Evolutionary conservation across 73 alveolate species (phyloP), one percentile per base, ranked within the genome.

Genomic region (Diophrys sp.): DNA sequence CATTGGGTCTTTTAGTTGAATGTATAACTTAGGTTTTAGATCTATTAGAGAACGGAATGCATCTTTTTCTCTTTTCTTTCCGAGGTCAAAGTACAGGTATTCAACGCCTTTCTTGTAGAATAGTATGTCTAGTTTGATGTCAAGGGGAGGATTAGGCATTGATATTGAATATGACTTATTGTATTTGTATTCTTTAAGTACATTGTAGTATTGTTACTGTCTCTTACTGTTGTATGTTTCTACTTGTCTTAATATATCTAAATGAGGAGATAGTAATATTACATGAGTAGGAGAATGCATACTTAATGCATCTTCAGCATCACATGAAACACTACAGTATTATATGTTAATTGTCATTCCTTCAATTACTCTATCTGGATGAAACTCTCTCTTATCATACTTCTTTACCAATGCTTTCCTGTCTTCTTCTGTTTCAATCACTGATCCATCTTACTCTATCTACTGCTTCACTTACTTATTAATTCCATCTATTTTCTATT

Each of bases 101-200:
- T 81, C 83, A 23, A 81, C 79, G 28, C 67, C 54, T 11, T 54
- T n/a, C 71, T 79, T 79, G 73, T 79, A 34, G 26, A 31, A 78
- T 11, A 71, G 30, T 14, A 32, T 25, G 24, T 27, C 14, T 2
- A 73, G 54, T 28, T 44, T 44, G 5, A 18, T 44, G 18, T 11
- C 18, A 44, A 5, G 5, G 5, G 62, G 62, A 11, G 5, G 5
- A 11, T 44, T 11, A 44, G 62, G 62, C 18, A 11, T 18, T 11
- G 18, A 5, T 11, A 44, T 18, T 11, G 5, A 11, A 44, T 44
- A 44, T 11, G n/a, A 11, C 62, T 44, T 44, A 44, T 18, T 44
- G 18, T 44, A 11, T 18, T 11, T 44, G 18, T 11, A 44, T 18
- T 44, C 18, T 18, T 44, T 18, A 44, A 11, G 18, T 18, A 11